Evolutionary conservation across 345 rosid species (phyloP), one percentile per base, ranked within the genome.

Genomic region (Excoecaria cochinchinensis): DNA sequence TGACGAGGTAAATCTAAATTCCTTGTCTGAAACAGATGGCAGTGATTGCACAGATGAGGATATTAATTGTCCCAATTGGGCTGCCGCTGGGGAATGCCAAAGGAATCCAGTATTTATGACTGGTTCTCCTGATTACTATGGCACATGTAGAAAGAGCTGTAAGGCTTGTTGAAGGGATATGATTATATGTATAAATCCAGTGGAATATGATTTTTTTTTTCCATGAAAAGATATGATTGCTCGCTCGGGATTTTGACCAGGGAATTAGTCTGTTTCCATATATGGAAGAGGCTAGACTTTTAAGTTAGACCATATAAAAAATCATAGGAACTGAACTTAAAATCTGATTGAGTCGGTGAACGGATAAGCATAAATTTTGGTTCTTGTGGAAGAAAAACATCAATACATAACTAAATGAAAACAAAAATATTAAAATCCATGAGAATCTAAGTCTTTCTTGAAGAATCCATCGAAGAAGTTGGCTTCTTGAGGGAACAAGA

Each of bases 101-200:
- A 93, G 79, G 78, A 95, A 95, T 76, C 94, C 97, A 12, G 85
- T 95, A 22, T 95, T 80, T 84, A 93, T 95, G 99, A 73, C 87
- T 47, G 98, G 99, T 64, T 87, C 98, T 55, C 90, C 94, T 24
- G 98, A 93, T 83, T 91, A 95, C 82, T 93, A 77, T 1, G 98
- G 99, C 48, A 87, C 98, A 0, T 95, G 98, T 79, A 86, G 92
- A 84, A 95, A 87, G 86, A 95, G 98, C 77, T 95, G 99, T 69
- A 81, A 86, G 39, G 89, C 85, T 42, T 89, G 97, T 79, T 88
- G 77, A 84, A 24, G 25, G 60, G 31, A 31, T 31, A 10, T 19
- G 16, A 39, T 12, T 31, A 6, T 21, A 44, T 72, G 31, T 31
- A 31, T 59, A 48, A 25, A 25, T 47, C 42, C 74, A 38, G 67